Evolutionary conservation across 2,329 filamentous ascomycete species (phyloP), one percentile per base, ranked within the genome.

Genomic region (Fusarium redolens): DNA sequence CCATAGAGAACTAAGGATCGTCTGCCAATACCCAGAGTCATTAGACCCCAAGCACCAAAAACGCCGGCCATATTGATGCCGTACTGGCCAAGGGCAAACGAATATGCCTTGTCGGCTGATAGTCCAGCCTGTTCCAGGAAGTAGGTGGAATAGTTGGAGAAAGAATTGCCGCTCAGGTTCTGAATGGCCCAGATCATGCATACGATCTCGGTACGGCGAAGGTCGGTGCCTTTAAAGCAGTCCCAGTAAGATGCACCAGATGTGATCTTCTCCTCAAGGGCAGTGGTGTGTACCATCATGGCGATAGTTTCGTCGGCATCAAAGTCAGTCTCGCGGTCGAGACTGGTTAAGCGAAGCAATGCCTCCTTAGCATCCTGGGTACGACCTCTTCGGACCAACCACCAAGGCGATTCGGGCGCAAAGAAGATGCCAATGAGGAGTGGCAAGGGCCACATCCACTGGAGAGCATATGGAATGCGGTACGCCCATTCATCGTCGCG

Each of bases 281-380:
- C 92, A 1, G 93, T 95, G 1, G 94, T 97, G 79, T 97, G 93
- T 3, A 94, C 90, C 93, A 97, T 97, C 93, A 97, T 97, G 76
- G 93, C 91, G 55, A 97, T 86, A 0, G 93, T 96, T 82, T 96
- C 93, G 70, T 97, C 92, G 15, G 92, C 89, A 77, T 97, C 89
- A 75, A 96, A 95, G 68, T 92, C 88, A 2, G 90, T 91, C 68
- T 94, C 91, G 60, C 85, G 85, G 71, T 90, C 84, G 18, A 86
- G 75, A 75, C 87, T 91, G 9, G 92, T 93, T 25, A 94, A 84
- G 7, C 92, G 89, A 54, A 92, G 83, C 25, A 94, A 86, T 3
- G 91, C 84, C 51, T 84, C 83, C 82, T 93, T 93, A 35, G 92
- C 92, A 20, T 93, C 90, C 13, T 90, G 88, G 43, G 89, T 82